Evolutionary conservation across 139 green algal genomes (phyloP).

Genomic region (Chlorella sp.): DNA sequence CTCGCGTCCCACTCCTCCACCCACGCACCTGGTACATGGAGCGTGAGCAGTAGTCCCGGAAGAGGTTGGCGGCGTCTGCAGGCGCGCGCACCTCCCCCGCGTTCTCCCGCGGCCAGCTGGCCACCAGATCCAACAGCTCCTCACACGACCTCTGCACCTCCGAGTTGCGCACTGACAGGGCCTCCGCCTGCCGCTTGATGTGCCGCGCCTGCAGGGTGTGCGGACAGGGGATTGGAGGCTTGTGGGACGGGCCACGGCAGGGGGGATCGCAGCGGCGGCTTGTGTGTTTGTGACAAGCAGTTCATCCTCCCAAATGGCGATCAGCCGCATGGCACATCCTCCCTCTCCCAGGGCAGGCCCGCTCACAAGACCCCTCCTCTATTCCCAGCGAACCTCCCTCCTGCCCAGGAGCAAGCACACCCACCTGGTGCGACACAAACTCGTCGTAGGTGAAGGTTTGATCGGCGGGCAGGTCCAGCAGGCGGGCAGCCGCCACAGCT

Average conservation of each 20-base stretch:
- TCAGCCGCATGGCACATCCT: not conserved
- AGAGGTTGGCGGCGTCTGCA: constrained; percentile 51
- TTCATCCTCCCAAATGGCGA: not conserved
- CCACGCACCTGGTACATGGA: constrained; percentile 82
- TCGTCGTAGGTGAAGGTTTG: constrained; percentile 88
- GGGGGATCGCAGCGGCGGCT: too few species aligned
- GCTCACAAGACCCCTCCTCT: too few species aligned
- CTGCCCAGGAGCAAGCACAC: constrained; percentile 41
- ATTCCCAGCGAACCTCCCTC: too few species aligned
- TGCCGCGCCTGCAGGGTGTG: not conserved
- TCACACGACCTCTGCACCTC: constrained; percentile 74
- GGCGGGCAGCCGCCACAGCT: constrained; percentile 66
- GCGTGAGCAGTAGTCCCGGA: constrained; percentile 79
- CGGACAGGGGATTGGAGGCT: not conserved
- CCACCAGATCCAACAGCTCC: constrained; percentile 76
- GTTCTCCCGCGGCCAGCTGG: constrained; percentile 81
- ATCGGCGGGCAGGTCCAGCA: constrained; percentile 87
- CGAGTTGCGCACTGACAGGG: constrained; percentile 36
- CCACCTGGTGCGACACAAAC: constrained; percentile 79
- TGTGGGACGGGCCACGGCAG: too few species aligned
- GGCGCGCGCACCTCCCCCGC: constrained; percentile 52
- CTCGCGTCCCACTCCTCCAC: not conserved
- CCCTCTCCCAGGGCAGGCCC: not conserved
- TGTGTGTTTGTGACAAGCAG: too few species aligned
- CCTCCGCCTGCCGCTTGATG: constrained; percentile 17